phyloP scores from a whole-genome alignment of 495 filamentous ascomycete species.

The Penicillium pancosmium region DNA sequence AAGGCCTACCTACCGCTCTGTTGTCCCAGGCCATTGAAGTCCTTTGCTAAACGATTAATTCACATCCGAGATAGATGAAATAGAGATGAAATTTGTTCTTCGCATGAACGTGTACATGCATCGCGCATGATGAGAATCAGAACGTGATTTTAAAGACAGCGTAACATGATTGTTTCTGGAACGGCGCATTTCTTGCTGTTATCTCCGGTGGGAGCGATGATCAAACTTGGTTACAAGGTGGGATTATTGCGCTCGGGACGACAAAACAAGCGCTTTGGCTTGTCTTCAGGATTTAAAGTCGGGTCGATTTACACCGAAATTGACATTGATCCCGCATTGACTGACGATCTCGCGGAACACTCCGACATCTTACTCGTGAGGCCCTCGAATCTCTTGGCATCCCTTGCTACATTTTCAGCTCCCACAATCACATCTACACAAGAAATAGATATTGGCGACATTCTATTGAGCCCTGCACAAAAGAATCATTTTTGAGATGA shows the following conservation, averaged over 20 bases:
- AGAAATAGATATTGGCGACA: too few species aligned
- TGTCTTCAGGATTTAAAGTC: not conserved
- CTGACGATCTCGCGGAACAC: not conserved
- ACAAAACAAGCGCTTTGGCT: not conserved
- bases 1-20: not conserved
- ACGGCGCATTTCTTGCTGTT: too few species aligned
- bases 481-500: not conserved
- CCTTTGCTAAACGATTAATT: not conserved
- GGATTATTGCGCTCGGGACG: not conserved
- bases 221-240: not conserved
- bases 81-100: not conserved
- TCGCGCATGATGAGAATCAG: too few species aligned
- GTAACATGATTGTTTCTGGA: too few species aligned
- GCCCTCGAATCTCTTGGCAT: not conserved
- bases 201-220: too few species aligned
- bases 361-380: not conserved
- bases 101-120: too few species aligned
- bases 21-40: too few species aligned
- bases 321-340: not conserved
- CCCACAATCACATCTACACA: not conserved
- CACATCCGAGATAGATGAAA: not conserved
- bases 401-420: not conserved
- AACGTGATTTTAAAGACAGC: too few species aligned
- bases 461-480: too few species aligned
- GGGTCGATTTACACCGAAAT: not conserved